phyloP scores from a whole-genome alignment of 2,329 filamentous ascomycete genomes.

The Ascochyta rabiei region DNA sequence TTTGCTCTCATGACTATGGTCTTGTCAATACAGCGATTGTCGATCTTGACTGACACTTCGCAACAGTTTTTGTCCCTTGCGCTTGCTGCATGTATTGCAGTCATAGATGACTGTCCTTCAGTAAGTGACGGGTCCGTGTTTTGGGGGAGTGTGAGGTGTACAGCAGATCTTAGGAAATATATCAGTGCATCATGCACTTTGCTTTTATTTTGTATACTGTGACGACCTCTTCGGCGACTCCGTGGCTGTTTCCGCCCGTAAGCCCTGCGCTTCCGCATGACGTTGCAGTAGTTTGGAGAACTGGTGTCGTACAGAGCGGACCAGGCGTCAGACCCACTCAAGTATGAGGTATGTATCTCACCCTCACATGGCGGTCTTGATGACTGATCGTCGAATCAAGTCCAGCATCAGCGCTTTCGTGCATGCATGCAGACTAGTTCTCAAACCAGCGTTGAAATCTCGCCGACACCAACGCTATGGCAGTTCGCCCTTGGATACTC shows the following conservation, averaged over 20 bases:
- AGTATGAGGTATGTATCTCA: conserved; percentile 10
- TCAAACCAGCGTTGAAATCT: conserved; percentile 11
- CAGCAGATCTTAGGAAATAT: conserved; percentile 2
- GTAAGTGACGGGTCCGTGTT: neutral
- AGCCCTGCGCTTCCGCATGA: conserved; percentile 4
- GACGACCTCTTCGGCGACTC: conserved; percentile 10
- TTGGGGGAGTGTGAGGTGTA: neutral
- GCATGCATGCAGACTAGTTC: conserved; percentile 13
- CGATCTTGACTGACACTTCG: conserved; percentile 8
- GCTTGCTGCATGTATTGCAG: neutral
- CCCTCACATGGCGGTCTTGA: conserved; percentile 9
- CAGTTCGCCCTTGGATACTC: conserved; percentile 6
- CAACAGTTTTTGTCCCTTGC: neutral
- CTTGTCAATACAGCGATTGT: conserved; percentile 1
- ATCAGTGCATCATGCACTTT: neutral
- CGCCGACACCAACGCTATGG: conserved; percentile 18
- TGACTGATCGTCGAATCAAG: conserved; percentile 2
- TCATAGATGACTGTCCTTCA: neutral
- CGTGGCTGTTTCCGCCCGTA: conserved; percentile 5
- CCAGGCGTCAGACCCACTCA: conserved; percentile 6
- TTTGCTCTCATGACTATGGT: conserved; percentile 7
- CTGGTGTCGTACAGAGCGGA: conserved; percentile 10
- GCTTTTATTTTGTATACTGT: neutral
- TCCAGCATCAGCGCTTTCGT: conserved; percentile 4
- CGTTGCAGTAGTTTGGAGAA: conserved; percentile 5